Conservation (phyloP, 306 rosid genomes). For the Medicago ruthenica region DNA sequence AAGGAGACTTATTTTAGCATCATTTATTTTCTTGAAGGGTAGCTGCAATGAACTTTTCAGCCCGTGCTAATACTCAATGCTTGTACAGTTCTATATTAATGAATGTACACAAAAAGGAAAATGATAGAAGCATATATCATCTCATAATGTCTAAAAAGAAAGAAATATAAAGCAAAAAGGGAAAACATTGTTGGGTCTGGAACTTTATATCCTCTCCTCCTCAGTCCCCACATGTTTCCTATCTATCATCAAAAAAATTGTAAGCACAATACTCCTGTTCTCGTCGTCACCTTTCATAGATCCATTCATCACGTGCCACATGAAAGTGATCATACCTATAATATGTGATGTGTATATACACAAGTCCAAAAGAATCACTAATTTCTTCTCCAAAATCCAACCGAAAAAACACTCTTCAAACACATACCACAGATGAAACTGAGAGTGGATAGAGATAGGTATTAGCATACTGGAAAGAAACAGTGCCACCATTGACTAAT, state of each 20-base stretch:
- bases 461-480: slow-evolving; percentile 82
- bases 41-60: slow-evolving; percentile 18
- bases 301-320: slow-evolving; percentile 34
- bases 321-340: slow-evolving; percentile 38
- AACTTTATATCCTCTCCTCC: slow-evolving; percentile 27
- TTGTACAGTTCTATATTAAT: slow-evolving; percentile 33
- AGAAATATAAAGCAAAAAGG: slow-evolving; percentile 27
- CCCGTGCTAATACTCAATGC: slow-evolving; percentile 30
- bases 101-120: slow-evolving; percentile 26
- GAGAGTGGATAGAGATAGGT: slow-evolving; percentile 72
- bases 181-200: slow-evolving; percentile 18
- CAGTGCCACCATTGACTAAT: slow-evolving; percentile 60
- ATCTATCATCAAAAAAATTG: slow-evolving; percentile 31
- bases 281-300: slow-evolving; percentile 32
- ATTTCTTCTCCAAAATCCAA: slow-evolving; percentile 20
- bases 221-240: slow-evolving; percentile 31
- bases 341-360: slow-evolving; percentile 47
- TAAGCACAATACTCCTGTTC: slow-evolving; percentile 43
- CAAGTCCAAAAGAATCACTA: slow-evolving; percentile 32
- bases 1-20: neutral
- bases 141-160: slow-evolving; percentile 7
- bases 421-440: slow-evolving; percentile 65
- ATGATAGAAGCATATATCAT: slow-evolving; percentile 30
- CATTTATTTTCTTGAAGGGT: slow-evolving; percentile 7
- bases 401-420: neutral